Evolutionary conservation across 2,329 filamentous ascomycete genomes (phyloP).

Genomic region (Botrytis cinerea): DNA sequence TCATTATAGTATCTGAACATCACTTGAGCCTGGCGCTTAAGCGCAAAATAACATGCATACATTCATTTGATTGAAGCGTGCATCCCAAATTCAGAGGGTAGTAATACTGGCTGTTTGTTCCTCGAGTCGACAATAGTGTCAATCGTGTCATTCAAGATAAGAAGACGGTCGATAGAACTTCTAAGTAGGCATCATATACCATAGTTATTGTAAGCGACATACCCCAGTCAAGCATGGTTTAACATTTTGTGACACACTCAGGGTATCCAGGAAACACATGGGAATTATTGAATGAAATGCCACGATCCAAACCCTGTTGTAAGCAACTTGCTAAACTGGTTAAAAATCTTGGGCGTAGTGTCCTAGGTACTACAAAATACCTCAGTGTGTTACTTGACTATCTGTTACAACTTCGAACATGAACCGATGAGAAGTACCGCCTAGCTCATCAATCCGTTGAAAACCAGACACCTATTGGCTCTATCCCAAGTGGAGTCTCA

Average conservation of each 20-base stretch:
- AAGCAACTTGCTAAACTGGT: not conserved
- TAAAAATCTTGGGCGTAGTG: not conserved
- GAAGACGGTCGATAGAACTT: not conserved
- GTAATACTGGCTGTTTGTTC: not conserved
- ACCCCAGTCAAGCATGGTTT: not conserved
- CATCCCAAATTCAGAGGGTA: not conserved
- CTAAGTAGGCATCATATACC: not conserved
- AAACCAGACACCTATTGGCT: constrained; percentile 19
- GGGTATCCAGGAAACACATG: not conserved
- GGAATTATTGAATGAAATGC: not conserved
- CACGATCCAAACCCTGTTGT: not conserved
- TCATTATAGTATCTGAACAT: not conserved
- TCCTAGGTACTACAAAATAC: not conserved
- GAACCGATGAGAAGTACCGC: not conserved
- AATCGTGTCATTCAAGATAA: not conserved
- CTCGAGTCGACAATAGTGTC: not conserved
- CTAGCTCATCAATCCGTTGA: constrained; percentile 17
- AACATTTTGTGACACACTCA: not conserved
- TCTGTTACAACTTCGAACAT: not conserved
- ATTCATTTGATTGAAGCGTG: not conserved
- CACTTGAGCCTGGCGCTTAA: not conserved
- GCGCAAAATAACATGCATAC: not conserved
- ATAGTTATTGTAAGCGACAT: not conserved
- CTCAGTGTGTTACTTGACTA: not conserved
- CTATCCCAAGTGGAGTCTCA: constrained; percentile 36